phyloP scores from a whole-genome alignment of 2,329 filamentous ascomycete genomes.

The Fusarium sp. region DNA sequence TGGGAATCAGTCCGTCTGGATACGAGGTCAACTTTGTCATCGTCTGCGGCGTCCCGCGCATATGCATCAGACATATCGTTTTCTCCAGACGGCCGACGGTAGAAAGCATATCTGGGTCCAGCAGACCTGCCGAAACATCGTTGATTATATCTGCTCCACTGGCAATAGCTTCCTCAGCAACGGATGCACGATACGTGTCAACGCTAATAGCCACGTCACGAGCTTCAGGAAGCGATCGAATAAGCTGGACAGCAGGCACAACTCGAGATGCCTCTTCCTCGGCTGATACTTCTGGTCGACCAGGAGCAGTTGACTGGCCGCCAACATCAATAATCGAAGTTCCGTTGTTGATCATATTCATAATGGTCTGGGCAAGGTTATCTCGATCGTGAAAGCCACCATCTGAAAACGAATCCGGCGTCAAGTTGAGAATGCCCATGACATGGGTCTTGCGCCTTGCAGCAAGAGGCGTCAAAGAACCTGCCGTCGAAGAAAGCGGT shows the following conservation, averaged over 20 bases:
- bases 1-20: conserved; percentile 70
- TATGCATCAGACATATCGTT: conserved; percentile 89
- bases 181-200: conserved; percentile 89
- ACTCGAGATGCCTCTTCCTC: conserved; percentile 82
- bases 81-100: conserved; percentile 81
- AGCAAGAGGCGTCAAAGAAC: conserved; percentile 67
- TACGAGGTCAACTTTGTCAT: conserved; percentile 79
- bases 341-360: conserved; percentile 70
- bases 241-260: conserved; percentile 78
- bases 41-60: conserved; percentile 85
- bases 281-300: conserved; percentile 71
- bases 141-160: conserved; percentile 94
- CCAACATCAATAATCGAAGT: conserved; percentile 91
- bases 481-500: conserved; percentile 56
- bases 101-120: conserved; percentile 84
- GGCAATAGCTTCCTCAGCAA: conserved; percentile 78
- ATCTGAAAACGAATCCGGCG: conserved; percentile 97
- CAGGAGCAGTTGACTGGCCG: conserved; percentile 90
- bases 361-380: conserved; percentile 67
- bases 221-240: conserved; percentile 73
- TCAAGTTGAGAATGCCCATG: conserved; percentile 96
- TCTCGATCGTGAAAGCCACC: conserved; percentile 71
- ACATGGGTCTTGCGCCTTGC: conserved; percentile 73
- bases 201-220: conserved; percentile 78
- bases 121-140: conserved; percentile 84